These are phyloP conservation scores for Podospora pseudocomata DNA, from an alignment of 495 filamentous ascomycete genomes.

Conservation along the genomic window DNA sequence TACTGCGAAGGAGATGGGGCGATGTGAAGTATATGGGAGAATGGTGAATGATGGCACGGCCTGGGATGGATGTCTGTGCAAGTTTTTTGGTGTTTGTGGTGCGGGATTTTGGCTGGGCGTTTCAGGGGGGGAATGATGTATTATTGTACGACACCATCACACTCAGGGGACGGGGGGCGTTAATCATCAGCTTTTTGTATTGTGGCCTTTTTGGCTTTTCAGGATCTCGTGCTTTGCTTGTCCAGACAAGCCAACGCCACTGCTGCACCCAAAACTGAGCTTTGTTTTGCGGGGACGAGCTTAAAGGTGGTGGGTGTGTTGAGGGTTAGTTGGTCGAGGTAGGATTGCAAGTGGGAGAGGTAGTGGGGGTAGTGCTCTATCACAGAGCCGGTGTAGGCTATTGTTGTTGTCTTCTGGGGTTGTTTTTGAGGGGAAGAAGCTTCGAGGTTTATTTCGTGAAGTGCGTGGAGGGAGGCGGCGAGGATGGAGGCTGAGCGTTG, in stretches of 20 bases:
- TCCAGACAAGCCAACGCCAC: slow-evolving; percentile 53
- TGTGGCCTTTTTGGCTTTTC: not conserved
- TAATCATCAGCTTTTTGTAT: not conserved
- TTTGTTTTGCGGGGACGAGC: slow-evolving; percentile 56
- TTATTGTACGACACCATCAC: too few relatives aligned
- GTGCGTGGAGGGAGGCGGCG: slow-evolving; percentile 57
- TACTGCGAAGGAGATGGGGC: too few relatives aligned
- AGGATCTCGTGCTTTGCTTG: not conserved
- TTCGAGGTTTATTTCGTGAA: slow-evolving; percentile 55
- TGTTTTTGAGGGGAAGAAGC: slow-evolving; percentile 16
- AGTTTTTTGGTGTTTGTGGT: too few relatives aligned
- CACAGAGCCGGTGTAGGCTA: slow-evolving; percentile 63
- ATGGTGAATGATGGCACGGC: not conserved
- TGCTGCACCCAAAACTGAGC: slow-evolving; percentile 59
- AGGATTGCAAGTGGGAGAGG: slow-evolving; percentile 44
- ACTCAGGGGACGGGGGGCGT: too few relatives aligned
- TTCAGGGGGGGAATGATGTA: too few relatives aligned
- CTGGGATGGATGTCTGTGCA: not conserved
- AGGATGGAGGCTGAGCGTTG: slow-evolving; percentile 60
- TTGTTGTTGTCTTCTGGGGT: slow-evolving; percentile 31
- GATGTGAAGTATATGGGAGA: not conserved
- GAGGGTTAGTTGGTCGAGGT: slow-evolving; percentile 47
- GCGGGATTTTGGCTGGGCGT: too few relatives aligned
- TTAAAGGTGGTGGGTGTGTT: slow-evolving; percentile 33
- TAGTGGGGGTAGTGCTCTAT: slow-evolving; percentile 63